Evolutionary conservation across 1,284 basidiomycete genomes (phyloP).

Genomic region (Chondrostereum purpureum): DNA sequence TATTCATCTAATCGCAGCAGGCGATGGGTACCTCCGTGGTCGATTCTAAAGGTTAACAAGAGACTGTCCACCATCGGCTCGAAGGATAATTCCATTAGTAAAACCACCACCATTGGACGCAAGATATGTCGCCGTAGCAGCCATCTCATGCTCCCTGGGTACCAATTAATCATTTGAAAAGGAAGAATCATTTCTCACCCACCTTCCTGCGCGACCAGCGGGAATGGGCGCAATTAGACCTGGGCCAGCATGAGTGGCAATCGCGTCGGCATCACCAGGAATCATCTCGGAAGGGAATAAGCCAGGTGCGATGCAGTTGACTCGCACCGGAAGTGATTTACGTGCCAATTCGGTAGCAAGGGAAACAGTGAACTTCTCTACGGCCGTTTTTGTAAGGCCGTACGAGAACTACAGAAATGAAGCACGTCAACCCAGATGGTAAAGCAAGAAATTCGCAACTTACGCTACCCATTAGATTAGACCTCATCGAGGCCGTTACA

Average conservation of each 20-base stretch:
- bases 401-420: constrained; percentile 73
- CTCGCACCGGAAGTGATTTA: constrained; percentile 60
- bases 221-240: constrained; percentile 49
- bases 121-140: constrained; percentile 67
- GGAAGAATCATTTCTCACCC: constrained; percentile 24
- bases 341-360: constrained; percentile 69
- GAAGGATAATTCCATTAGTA: constrained; percentile 67
- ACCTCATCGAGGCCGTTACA: too few relatives aligned
- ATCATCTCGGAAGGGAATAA: constrained; percentile 76
- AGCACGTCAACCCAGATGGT: constrained; percentile 2
- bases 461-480: constrained; percentile 67
- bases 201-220: constrained; percentile 61
- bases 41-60: constrained; percentile 43
- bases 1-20: too few relatives aligned
- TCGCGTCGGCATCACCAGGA: too few relatives aligned
- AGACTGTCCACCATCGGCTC: constrained; percentile 67
- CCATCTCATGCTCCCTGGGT: constrained; percentile 61
- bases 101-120: constrained; percentile 66
- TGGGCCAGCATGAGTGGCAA: constrained; percentile 25
- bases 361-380: constrained; percentile 67
- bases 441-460: constrained; percentile 48
- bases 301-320: constrained; percentile 69
- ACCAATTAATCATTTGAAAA: neutral
- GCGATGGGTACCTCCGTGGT: neutral
- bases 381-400: constrained; percentile 73